Percentiles rank a stretch among this genome's conserved stretches.
These are phyloP conservation scores for Fagopyrum homotropicum DNA, from an alignment of 148 eudicot species.

Conservation along the genomic window DNA sequence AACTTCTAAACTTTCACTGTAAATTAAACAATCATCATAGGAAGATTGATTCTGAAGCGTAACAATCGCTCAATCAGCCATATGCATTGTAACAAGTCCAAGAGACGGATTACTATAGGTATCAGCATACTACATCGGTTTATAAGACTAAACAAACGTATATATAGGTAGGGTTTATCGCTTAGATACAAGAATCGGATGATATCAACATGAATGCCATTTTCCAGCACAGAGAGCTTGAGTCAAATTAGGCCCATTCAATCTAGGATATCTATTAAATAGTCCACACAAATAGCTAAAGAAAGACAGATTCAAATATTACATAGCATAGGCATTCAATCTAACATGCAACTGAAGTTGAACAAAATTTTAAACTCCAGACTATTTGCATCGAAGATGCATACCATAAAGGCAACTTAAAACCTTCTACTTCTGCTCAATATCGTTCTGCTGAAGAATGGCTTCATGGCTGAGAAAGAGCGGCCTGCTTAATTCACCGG, in stretches of 20 bases:
- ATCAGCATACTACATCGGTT: too few relatives aligned
- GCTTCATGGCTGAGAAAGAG: slow-evolving; percentile 24
- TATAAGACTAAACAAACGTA: background rate
- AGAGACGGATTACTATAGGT: too few relatives aligned
- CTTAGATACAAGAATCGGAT: background rate
- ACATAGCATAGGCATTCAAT: background rate
- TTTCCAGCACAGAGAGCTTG: background rate
- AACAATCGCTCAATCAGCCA: too few relatives aligned
- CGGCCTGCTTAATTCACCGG: slow-evolving; percentile 15
- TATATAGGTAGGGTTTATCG: background rate
- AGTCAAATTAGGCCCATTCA: background rate
- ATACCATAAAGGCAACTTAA: background rate
- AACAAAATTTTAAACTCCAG: background rate
- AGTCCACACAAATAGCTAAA: background rate
- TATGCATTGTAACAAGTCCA: too few relatives aligned
- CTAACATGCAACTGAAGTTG: background rate
- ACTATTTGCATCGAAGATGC: background rate
- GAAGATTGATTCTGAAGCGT: too few relatives aligned
- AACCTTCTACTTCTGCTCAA: slow-evolving; percentile 19
- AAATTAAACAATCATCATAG: too few relatives aligned
- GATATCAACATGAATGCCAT: background rate
- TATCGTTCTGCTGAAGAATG: slow-evolving; percentile 35
- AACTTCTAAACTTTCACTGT: too few relatives aligned
- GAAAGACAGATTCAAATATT: background rate
- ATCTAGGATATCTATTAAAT: too few relatives aligned